phyloP scores from a whole-genome alignment of 2,329 filamentous ascomycete genomes.

The Pyrenochaeta sp. region DNA sequence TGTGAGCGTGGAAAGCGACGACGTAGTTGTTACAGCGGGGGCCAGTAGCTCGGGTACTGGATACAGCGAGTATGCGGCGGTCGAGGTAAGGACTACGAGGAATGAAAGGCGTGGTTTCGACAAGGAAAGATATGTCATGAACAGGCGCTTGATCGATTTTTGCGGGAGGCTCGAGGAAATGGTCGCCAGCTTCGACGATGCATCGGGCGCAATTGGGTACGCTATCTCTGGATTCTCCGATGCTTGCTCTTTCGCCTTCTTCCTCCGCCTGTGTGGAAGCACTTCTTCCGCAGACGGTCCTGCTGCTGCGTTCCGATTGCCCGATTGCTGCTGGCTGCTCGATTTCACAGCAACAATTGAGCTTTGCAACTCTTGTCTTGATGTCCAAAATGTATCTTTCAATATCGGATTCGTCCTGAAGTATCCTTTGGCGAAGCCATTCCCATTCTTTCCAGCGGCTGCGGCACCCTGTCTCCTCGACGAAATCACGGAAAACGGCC shows the following conservation, averaged over 20 bases:
- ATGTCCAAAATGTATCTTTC: constrained; percentile 39
- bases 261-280: constrained; percentile 45
- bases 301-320: constrained; percentile 13
- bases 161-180: constrained; percentile 64
- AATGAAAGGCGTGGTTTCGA: constrained; percentile 95
- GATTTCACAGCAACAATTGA: constrained; percentile 27
- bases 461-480: constrained; percentile 37
- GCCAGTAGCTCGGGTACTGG: constrained; percentile 87
- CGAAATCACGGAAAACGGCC: constrained; percentile 36
- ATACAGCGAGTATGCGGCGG: constrained; percentile 90
- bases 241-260: constrained; percentile 36
- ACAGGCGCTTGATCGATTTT: constrained; percentile 67
- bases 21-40: constrained; percentile 69
- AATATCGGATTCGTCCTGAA: constrained; percentile 48
- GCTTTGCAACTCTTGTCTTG: constrained; percentile 41
- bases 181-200: constrained; percentile 66
- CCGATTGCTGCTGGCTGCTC: constrained; percentile 12
- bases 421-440: constrained; percentile 47
- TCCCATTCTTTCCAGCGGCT: constrained; percentile 38
- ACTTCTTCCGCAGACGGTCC: constrained; percentile 35
- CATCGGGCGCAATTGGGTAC: constrained; percentile 61
- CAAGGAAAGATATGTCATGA: constrained; percentile 86
- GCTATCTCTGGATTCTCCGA: constrained; percentile 26
- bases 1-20: constrained; percentile 88
- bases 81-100: constrained; percentile 88